phyloP scores from a whole-genome alignment of 1,284 basidiomycete genomes.

The Marasmius tenuissimus region DNA sequence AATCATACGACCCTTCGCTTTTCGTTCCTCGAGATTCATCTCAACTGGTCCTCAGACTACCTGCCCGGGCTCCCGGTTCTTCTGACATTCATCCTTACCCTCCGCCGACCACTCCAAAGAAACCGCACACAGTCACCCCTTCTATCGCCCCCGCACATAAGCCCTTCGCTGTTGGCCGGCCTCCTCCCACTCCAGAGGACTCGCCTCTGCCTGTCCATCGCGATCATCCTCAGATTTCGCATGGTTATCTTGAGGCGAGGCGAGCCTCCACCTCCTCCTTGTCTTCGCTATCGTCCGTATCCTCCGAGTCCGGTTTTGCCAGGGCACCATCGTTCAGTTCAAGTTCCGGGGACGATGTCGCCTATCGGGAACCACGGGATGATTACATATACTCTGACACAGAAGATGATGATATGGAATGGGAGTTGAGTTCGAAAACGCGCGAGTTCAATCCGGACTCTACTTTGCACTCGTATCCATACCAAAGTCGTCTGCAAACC shows the following conservation, averaged over 20 bases:
- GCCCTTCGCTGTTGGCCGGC: constrained; percentile 2
- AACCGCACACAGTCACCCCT: not conserved
- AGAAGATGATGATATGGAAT: not conserved
- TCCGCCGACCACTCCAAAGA: not conserved
- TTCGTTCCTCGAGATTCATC: not conserved
- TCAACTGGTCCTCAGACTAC: not conserved
- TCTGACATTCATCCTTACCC: not conserved
- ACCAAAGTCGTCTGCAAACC: constrained; percentile 1
- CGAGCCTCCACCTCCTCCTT: not conserved
- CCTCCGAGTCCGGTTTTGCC: not conserved
- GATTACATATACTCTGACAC: not conserved
- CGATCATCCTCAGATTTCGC: not conserved
- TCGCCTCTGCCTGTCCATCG: constrained; percentile 2
- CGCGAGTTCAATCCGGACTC: not conserved
- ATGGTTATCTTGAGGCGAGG: not conserved
- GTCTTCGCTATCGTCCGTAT: not conserved
- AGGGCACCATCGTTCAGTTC: not conserved
- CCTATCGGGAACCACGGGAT: not conserved
- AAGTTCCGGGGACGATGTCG: not conserved
- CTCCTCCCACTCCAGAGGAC: constrained; percentile 14
- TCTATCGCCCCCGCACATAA: constrained; percentile 2
- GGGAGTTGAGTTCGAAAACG: not conserved
- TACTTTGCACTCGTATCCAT: not conserved
- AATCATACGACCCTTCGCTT: not conserved
- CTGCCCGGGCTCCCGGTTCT: not conserved